phyloP scores from a whole-genome alignment of 441 rosid genomes.

The Populus trichocarpa region DNA sequence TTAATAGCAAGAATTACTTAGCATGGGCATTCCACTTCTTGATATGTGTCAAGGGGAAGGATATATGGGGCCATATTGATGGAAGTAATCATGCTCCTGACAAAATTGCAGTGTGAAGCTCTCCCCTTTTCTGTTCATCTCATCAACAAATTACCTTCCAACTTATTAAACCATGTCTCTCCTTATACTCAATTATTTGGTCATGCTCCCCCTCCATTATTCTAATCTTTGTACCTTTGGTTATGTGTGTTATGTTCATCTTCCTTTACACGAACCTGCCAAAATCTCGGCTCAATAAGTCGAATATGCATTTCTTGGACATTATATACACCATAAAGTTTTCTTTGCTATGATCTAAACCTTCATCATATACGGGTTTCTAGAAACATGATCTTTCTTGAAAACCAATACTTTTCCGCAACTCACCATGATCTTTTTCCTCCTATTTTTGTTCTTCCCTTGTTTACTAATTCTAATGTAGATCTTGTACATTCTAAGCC shows the following conservation, averaged over 20 bases:
- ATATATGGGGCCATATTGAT: no score
- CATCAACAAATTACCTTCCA: not conserved
- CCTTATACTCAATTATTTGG: not conserved
- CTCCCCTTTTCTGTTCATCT: no score
- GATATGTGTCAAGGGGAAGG: no score
- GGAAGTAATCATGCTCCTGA: no score
- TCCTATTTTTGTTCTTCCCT: conserved; percentile 2
- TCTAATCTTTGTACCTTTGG: not conserved
- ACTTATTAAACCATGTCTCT: not conserved
- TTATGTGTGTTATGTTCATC: not conserved
- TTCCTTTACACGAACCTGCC: not conserved
- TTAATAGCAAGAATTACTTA: no score
- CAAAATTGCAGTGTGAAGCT: no score
- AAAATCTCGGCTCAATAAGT: not conserved
- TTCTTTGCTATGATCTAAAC: no score
- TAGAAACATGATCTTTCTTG: not conserved
- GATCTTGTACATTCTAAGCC: not conserved
- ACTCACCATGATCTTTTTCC: not conserved
- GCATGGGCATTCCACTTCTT: no score
- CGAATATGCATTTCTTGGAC: not conserved
- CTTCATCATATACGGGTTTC: not conserved
- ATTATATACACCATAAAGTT: not conserved
- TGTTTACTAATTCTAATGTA: not conserved
- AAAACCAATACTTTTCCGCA: not conserved
- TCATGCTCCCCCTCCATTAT: not conserved